Evolutionary conservation across 306 rosid species (phyloP), one percentile per base, ranked within the genome.

Genomic region (Macrotyloma uniflorum): DNA sequence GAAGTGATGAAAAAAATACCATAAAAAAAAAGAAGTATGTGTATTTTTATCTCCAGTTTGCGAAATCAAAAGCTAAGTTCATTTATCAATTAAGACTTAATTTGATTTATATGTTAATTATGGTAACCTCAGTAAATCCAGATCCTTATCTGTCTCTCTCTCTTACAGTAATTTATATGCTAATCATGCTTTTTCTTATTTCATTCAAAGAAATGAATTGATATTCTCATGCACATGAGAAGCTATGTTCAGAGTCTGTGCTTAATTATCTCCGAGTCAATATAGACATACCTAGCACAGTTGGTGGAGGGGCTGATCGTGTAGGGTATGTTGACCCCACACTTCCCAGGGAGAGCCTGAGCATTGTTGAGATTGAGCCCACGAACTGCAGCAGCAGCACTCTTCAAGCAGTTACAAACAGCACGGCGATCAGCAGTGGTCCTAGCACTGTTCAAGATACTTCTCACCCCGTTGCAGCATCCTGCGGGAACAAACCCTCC

Each of bases 271-370:
- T 46, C 15, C 16, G 1, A 13, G 1, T 14, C 5, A 1, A 26
- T 0, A 13, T 0, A 26, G 3, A 58, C 12, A 6, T 62, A 79
- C 78, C 82, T 76, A 14, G n/a, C 30, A 67, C 92, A 89, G 77
- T 92, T 80, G 45, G 84, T 79, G 75, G 78, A 70, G 23, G 83
- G 28, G 80, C 90, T 85, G 81, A 93, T 89, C 84, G 78, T 82
- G 80, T 85, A 93, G 64, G 93, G 93, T 15, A 90, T 69, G 36
- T 6, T 50, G 53, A 86, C 86, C 0, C 77, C 71, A 13, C 97
- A 90, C 13, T 16, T 33, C 6, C 18, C 16, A 0, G 96, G 93
- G 22, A 93, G 91, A 8, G 62, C 9, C 18, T 69, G 74, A n/a
- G 85, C 90, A 13, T 51, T 28, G 8, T 0, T 4, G 1, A 14